Conservation (phyloP, 805 yeast species). For the Naumovozyma baii region DNA sequence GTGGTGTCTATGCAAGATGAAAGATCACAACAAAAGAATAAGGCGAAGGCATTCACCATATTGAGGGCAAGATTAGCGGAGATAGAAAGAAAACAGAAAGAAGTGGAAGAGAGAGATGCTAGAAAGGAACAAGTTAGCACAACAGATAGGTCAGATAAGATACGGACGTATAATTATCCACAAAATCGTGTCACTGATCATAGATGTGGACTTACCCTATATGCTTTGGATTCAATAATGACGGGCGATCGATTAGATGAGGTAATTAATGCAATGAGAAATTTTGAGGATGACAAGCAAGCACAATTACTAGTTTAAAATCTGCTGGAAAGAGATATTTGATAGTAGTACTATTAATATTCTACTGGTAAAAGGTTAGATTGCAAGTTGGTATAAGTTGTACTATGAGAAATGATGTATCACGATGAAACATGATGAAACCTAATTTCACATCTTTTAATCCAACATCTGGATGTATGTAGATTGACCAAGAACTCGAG, state of each 20-base stretch:
- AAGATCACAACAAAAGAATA: conserved; percentile 87
- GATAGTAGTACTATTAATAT: background rate
- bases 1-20: conserved; percentile 89
- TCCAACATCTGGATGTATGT: too few relatives aligned
- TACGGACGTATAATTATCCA: conserved; percentile 86
- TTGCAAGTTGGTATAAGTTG: background rate
- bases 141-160: conserved; percentile 86
- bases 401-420: background rate
- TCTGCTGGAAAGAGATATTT: conserved; percentile 19
- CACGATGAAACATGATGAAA: too few relatives aligned
- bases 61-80: conserved; percentile 81
- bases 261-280: conserved; percentile 43
- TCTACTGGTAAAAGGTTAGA: background rate
- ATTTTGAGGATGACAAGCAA: conserved; percentile 37
- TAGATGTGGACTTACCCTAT: conserved; percentile 70
- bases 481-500: too few relatives aligned
- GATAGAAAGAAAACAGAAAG: conserved; percentile 54
- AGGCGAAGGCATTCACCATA: conserved; percentile 81
- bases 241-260: conserved; percentile 50
- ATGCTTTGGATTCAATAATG: conserved; percentile 62
- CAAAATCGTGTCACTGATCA: conserved; percentile 94
- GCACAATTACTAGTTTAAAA: conserved; percentile 34
- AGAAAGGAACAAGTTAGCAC: conserved; percentile 79
- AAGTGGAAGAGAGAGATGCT: conserved; percentile 52
- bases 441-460: too few relatives aligned